Percentiles rank a stretch among this genome's conserved stretches.
These are phyloP conservation scores for Hyphopichia buzzinii DNA, from an alignment of 1,139 yeast species.

Conservation along the genomic window DNA sequence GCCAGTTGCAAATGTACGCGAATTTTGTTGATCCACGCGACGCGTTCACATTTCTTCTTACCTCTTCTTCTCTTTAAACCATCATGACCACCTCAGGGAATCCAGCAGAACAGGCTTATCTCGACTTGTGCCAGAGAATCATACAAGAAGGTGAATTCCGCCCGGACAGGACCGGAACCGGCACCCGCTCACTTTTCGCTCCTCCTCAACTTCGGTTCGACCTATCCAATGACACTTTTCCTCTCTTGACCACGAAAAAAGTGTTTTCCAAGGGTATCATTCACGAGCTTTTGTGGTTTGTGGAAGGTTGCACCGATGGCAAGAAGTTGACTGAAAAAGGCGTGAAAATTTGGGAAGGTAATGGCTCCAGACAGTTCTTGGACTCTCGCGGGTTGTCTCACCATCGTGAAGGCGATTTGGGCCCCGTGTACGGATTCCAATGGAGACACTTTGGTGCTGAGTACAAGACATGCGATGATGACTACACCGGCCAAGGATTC, in stretches of 20 bases:
- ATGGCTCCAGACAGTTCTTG: slow-evolving; percentile 90
- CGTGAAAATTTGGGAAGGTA: slow-evolving; percentile 97
- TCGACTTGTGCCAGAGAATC: slow-evolving; percentile 75
- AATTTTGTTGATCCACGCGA: too few species aligned
- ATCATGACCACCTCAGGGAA: slow-evolving; percentile 32
- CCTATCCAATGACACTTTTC: slow-evolving; percentile 69
- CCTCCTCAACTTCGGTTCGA: slow-evolving; percentile 94
- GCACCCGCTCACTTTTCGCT: slow-evolving; percentile 85
- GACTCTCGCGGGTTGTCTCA: slow-evolving; percentile 78
- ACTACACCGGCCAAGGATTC: slow-evolving; percentile 82
- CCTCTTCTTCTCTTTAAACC: too few species aligned
- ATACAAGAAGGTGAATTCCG: slow-evolving; percentile 84
- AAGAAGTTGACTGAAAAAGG: slow-evolving; percentile 74
- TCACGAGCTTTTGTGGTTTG: slow-evolving; percentile 89
- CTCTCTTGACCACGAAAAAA: slow-evolving; percentile 87
- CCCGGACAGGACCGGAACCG: slow-evolving; percentile 97
- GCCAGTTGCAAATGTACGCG: too few species aligned
- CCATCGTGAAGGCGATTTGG: slow-evolving; percentile 90
- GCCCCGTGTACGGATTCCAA: slow-evolving; percentile 98
- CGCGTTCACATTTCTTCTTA: too few species aligned
- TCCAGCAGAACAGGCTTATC: slow-evolving; percentile 77
- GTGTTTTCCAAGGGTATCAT: slow-evolving; percentile 89
- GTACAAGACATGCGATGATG: slow-evolving; percentile 80
- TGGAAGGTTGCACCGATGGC: slow-evolving; percentile 87
- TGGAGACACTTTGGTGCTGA: slow-evolving; percentile 99